A percentile compares a stretch with the other conserved stretches of the same genome.
Conservation (phyloP, 768 basidiomycete genomes). For the Auriscalpium orientale region DNA sequence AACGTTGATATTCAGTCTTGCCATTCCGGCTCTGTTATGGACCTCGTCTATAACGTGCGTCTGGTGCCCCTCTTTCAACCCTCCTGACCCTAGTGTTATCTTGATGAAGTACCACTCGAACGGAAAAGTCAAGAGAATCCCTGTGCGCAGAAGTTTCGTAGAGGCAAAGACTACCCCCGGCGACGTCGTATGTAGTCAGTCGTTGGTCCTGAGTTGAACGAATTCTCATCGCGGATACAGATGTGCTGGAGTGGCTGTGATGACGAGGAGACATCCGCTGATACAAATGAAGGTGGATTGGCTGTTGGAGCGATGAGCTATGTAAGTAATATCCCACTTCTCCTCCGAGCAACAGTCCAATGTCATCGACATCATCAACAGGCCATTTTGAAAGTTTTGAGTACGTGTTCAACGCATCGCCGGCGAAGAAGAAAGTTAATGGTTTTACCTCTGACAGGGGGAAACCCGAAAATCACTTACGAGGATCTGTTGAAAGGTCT, state of each 20-base stretch:
- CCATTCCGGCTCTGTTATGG: constrained; percentile 37
- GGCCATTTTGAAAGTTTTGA: constrained; percentile 8
- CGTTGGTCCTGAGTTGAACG: background rate
- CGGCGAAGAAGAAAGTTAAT: too few species aligned
- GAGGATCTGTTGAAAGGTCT: constrained; percentile 11
- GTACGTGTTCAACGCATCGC: background rate
- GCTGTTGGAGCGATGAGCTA: constrained; percentile 17
- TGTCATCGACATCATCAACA: background rate
- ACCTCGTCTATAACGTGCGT: constrained; percentile 4
- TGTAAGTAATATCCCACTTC: background rate
- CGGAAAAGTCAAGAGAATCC: constrained; percentile 5
- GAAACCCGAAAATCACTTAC: constrained; percentile 9
- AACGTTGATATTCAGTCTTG: constrained; percentile 21
- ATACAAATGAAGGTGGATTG: constrained; percentile 3
- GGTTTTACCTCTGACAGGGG: constrained; percentile 1
- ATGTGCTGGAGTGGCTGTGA: constrained; percentile 16
- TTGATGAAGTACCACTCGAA: constrained; percentile 16
- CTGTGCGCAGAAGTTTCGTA: background rate
- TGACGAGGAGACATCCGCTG: constrained; percentile 9
- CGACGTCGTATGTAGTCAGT: constrained; percentile 5
- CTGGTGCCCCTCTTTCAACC: background rate
- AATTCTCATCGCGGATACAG: background rate
- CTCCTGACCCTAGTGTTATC: constrained; percentile 3
- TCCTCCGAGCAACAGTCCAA: background rate
- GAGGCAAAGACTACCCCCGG: constrained; percentile 8